Base-by-base conservation (phyloP, 495 filamentous ascomycete species). In the Xanthoparmelia taractica region DNA sequence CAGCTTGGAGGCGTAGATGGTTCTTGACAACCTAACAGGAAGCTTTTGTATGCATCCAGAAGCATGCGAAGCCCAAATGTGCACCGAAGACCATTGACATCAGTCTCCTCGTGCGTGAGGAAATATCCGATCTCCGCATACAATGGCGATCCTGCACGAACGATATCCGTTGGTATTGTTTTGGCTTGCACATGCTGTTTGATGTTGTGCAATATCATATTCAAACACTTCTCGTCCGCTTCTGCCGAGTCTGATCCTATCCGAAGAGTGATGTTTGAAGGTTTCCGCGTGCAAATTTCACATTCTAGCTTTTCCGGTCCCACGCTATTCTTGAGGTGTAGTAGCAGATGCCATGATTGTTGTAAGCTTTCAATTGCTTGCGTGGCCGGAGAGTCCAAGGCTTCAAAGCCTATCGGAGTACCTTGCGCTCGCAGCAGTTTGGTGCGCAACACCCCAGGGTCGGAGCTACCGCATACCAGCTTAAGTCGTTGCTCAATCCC, bases 121-220 rank as follows among this genome's bases (percentile, higher is more conserved):
- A 70, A 58, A 34, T 57, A 62, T 12, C 68, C 66, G 11, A 71
- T 29, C 17, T 70, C 65, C 18, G 69, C 52, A 48, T 64, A 69
- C 10, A 70, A 57, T 6, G 69, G 69, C 27, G 63, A 57, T 23
- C 66, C 63, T 13, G 36, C 23, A 12, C 63, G 64, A 59, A 68
- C 58, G 15, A 70, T 36, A 27, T 36, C 64, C 20, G 59, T 56
- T 8, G n/a, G 57, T 31, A 59, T 37, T 36, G 40, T 54, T 25
- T 38, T 41, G 52, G 23, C 48, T 18, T 34, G 37, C 7, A 68
- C 66, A 15, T 65, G 61, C 41, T 61, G 68, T 54, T 13, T 64
- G 40, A 70, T 65, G 57, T 69, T 68, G 2, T 57, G 18, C 13
- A 70, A 57, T 25, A 71, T 54, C 17, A 63, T 33, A 8, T 15